Evolutionary conservation across 768 basidiomycete genomes (phyloP).

Genomic region (Solioccasus polychromus): DNA sequence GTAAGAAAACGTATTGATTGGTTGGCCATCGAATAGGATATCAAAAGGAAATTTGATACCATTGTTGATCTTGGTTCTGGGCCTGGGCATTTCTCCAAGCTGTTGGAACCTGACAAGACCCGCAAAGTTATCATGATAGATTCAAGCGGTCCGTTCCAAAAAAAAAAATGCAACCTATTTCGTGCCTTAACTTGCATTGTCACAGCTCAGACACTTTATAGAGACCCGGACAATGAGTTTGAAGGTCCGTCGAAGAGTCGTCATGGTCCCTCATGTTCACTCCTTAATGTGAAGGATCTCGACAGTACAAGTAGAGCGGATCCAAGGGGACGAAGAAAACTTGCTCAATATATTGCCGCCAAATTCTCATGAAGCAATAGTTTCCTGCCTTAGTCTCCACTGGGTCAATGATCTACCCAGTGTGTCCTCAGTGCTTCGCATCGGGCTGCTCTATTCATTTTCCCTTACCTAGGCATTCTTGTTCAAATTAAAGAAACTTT

Average conservation of each 20-base stretch:
- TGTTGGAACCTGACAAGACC: conserved; percentile 66
- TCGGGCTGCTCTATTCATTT: not conserved
- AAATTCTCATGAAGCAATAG: conserved; percentile 85
- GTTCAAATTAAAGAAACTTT: conserved; percentile 85
- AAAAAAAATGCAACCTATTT: not conserved
- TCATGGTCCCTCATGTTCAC: not conserved
- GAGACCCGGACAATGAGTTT: conserved; percentile 78
- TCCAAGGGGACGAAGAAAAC: conserved; percentile 82
- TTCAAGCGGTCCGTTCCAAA: conserved; percentile 61
- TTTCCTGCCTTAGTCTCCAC: conserved; percentile 89
- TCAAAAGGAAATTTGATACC: conserved; percentile 76
- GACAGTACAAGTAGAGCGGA: conserved; percentile 80
- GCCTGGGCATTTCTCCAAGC: conserved; percentile 86
- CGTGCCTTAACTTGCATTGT: conserved; percentile 3
- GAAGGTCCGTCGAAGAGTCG: conserved; percentile 52
- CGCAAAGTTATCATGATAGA: conserved; percentile 83
- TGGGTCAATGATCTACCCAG: conserved; percentile 99
- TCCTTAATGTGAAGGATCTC: conserved; percentile 5
- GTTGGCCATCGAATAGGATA: conserved; percentile 56
- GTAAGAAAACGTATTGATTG: conserved; percentile 3
- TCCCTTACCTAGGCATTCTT: conserved; percentile 56
- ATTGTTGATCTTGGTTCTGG: conserved; percentile 90
- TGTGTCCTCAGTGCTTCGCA: conserved; percentile 29
- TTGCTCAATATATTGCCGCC: conserved; percentile 62
- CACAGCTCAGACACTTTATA: conserved; percentile 63